Evolutionary conservation across 1,284 basidiomycete genomes (phyloP), one percentile per base, ranked within the genome.

Genomic region (Boletellus deceptivus): DNA sequence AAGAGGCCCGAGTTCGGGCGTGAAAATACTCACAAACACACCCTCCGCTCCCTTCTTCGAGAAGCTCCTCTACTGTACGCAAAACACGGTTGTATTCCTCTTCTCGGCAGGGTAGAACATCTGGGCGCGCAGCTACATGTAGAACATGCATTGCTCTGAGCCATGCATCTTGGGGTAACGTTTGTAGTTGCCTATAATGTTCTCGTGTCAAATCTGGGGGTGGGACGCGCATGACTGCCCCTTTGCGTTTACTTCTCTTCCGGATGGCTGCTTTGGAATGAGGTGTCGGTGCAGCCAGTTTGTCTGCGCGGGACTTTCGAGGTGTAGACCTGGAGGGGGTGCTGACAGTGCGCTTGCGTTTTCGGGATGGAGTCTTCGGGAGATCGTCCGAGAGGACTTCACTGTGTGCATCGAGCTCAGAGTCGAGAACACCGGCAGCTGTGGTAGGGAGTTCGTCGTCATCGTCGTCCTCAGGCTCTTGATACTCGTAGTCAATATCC

Each of bases 121-220:
- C 92, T 1, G 97, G 96, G 5, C 96, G 85, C 41, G 92, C 89
- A 3, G 92, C 93, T 10, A 99, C 96, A 67, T 99, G 97, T 41
- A 99, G 70, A 7, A 93, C 81, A 61, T 93, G 85, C 82, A 94
- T 88, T 5, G 91, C 87, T 13, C 91, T 78, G 49, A 91, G 68
- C 81, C 89, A 94, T 1, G 91, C 86, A 59, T 96, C 89, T 33
- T 73, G 67, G 3, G 86, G 84, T 25, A 89, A 69, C 46, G 75
- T 71, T 46, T 71, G 68, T 31, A 79, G 55, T 9, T 67, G 67
- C 46, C 55, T 56, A 47, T 74, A 74, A 48, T 73, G 60, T 36
- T 63, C 53, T 57, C 65, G 57, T 55, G 72, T 46, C 50, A 67
- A 46, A 59, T 71, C 69, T 38, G 72, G 61, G 47, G 71, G 65